Base-by-base conservation (phyloP, 768 basidiomycete genomes). In the Kwoniella sp. region DNA sequence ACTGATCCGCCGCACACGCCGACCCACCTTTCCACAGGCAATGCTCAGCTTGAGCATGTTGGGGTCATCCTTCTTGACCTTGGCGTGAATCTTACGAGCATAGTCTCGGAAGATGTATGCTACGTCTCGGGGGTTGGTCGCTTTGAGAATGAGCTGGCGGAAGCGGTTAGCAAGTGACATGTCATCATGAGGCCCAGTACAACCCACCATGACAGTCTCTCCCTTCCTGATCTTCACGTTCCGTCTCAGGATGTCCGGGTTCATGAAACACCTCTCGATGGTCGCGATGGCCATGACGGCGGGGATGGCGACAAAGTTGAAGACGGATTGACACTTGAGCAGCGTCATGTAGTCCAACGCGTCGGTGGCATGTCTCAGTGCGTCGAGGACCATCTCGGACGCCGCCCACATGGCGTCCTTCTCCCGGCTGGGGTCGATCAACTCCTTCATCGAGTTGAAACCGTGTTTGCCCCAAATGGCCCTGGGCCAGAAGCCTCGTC, bases 201-300 rank as follows among this genome's bases (percentile, higher is more conserved):
- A 42, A 76, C 84, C 50, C 67, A 90, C 92, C 60, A 77, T 65
- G 1, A 91, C 89, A 39, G 93, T 90, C 60, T 84, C 82, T 1
- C 89, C 90, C 70, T 90, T 91, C 53, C 92, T 82, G 57, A 99
- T 99, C 77, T 99, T 98, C 71, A 95, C 84, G 70, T 95, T 92
- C 64, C 80, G 76, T 60, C 85, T 80, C 75, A 96, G 83, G 80
- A 96, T 86, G 7, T 77, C 77, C 7, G 82, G 81, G 76, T 98
- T 98, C 88, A 89, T 91, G 77, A 91, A 96, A 73, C 90, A 93
- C 39, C 88, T 74, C 43, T 85, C 82, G 19, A 99, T 80, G 7
- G 93, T 98, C 9, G 93, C 92, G 59, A 99, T 85, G 0, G 93
- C 91, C 92, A 98, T 96, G 11, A 85, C 81, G 15, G 85, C 87